A percentile compares a stretch with the other conserved stretches of the same genome.
phyloP scores from a whole-genome alignment of 2,329 filamentous ascomycete genomes.

The Colletotrichum sp. region DNA sequence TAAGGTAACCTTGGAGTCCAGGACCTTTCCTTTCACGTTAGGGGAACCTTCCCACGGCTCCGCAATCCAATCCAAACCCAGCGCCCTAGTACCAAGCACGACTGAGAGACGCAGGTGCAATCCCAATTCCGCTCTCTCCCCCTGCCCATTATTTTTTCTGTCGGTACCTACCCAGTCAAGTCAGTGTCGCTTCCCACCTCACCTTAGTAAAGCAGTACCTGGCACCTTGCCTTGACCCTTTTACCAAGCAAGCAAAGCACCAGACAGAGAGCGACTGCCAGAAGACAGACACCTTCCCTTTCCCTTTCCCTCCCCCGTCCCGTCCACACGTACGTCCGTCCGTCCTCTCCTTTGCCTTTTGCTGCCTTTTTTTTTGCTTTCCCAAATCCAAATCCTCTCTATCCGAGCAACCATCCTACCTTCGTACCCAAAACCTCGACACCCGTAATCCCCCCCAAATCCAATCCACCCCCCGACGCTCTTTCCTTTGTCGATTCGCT shows the following conservation, averaged over 20 bases:
- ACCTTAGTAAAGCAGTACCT: background rate
- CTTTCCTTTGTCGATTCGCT: constrained; percentile 26
- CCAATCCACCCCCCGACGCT: constrained; percentile 18
- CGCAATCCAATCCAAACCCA: constrained; percentile 18
- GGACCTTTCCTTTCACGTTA: constrained; percentile 19
- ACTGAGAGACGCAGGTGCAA: background rate
- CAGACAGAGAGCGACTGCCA: background rate
- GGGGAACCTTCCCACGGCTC: constrained; percentile 18
- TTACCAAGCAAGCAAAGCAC: background rate
- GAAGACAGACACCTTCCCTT: background rate
- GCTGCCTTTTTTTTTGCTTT: constrained; percentile 21
- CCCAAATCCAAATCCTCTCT: constrained; percentile 20
- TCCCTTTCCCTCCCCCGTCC: constrained; percentile 9
- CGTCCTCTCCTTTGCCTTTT: constrained; percentile 21
- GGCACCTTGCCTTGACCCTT: background rate
- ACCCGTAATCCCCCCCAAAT: constrained; percentile 12
- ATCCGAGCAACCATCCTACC: constrained; percentile 19
- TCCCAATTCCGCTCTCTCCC: background rate
- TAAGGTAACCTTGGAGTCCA: constrained; percentile 11
- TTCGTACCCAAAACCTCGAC: constrained; percentile 8
- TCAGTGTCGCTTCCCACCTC: background rate
- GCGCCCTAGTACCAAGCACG: background rate
- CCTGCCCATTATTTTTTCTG: background rate
- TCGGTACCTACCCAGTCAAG: background rate
- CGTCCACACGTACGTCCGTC: constrained; percentile 10